Conservation (phyloP, 2,329 filamentous ascomycete species). For the Uncinocarpus reesii region DNA sequence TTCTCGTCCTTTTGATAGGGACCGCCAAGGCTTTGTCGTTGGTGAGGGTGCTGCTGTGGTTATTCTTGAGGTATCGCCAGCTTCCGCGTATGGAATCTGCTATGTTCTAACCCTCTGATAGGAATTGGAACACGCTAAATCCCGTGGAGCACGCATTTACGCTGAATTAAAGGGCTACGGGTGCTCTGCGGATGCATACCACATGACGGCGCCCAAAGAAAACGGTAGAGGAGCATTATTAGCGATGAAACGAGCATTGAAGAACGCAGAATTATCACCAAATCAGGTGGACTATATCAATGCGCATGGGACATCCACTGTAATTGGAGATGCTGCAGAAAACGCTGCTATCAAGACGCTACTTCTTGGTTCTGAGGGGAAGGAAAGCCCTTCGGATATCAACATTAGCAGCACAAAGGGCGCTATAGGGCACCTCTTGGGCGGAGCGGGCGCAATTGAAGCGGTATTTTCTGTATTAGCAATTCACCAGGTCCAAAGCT, state of each 20-base stretch:
- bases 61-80: conserved; percentile 56
- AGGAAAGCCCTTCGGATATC: conserved; percentile 51
- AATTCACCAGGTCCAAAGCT: conserved; percentile 57
- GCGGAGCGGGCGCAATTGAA: conserved; percentile 83
- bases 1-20: conserved; percentile 77
- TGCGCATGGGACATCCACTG: conserved; percentile 84
- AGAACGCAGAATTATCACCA: conserved; percentile 59
- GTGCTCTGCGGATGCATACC: conserved; percentile 78
- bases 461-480: conserved; percentile 75
- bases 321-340: conserved; percentile 78
- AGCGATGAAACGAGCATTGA: conserved; percentile 76
- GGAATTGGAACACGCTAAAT: conserved; percentile 76
- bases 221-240: conserved; percentile 71
- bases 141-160: conserved; percentile 69
- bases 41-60: conserved; percentile 83
- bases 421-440: conserved; percentile 80
- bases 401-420: conserved; percentile 92
- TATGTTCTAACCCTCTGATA: conserved; percentile 20
- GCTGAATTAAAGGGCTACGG: conserved; percentile 86
- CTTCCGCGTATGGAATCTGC: background rate
- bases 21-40: conserved; percentile 78
- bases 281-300: conserved; percentile 79
- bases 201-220: conserved; percentile 81
- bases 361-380: conserved; percentile 63
- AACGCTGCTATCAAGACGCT: conserved; percentile 69